Evolutionary conservation across 305 asterid species (phyloP), one percentile per base, ranked within the genome.

Genomic region (Solanum hybrid): DNA sequence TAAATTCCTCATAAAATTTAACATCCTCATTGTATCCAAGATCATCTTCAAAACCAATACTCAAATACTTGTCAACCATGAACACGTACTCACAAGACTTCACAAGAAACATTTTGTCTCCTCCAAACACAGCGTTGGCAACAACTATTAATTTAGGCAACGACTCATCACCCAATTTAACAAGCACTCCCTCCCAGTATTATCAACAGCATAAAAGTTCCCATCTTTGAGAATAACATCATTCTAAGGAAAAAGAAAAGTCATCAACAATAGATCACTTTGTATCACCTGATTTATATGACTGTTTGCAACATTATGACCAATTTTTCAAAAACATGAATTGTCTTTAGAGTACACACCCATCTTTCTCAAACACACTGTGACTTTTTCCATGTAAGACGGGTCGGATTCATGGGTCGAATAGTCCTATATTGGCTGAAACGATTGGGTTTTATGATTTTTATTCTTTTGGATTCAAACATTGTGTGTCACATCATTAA

Each of bases 361-460:
- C 91, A 91, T 17, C 45, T 15, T 35, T 9, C 4, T 45, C 42
- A 14, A 38, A 72, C 40, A 90, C 2, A 79, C 72, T 4, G 91
- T 98, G 45, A 95, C 96, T 27, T 93, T 97, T 86, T 95, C 99
- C 98, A 92, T 92, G 92, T 96, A 95, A 3, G 12, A 64, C 35
- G 4, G 27, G 72, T 22, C 12, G 2, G 2, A 22, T 64, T 17
- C 69, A 56, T 17, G 66, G 9, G 10, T 15, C 24, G 24, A 56
- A 56, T 51, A 56, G 69, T 17, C 69, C 2, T 56, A 56, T 17
- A 56, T 17, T 15, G n/a, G 69, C 3, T 56, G n/a, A 17, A 56
- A 22, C 2, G 7, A 66, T n/a, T 2, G 12, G 29, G 14, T n/a
- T 66, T 9, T n/a, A n/a, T 4, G 73, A 8, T 64, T 22, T 64